These are phyloP conservation scores for Microthlaspi erraticum DNA, from an alignment of 345 rosid species.

Conservation along the genomic window DNA sequence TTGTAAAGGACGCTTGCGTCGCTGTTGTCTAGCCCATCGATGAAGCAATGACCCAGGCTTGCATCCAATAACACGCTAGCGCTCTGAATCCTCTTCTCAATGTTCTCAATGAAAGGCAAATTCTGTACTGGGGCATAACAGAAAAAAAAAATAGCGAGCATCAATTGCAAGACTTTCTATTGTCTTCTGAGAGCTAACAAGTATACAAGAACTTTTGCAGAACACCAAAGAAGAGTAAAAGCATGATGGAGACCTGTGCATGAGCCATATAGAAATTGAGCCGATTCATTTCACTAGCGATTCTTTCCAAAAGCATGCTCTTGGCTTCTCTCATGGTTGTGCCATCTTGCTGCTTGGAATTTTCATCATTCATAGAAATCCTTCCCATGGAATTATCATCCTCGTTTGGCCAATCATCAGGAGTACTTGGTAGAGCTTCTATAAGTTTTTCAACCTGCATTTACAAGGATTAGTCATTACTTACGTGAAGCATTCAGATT, in stretches of 20 bases:
- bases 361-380: slow-evolving; percentile 51
- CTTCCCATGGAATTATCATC: slow-evolving; percentile 56
- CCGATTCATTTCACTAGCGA: slow-evolving; percentile 98
- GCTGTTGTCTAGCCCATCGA: slow-evolving; percentile 81
- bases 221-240: slow-evolving; percentile 4
- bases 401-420: slow-evolving; percentile 81
- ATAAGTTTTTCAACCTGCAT: slow-evolving; percentile 91
- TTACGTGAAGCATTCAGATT: slow-evolving; percentile 1
- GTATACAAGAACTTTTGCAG: slow-evolving; percentile 4
- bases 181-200: slow-evolving; percentile 20
- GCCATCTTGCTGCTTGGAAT: slow-evolving; percentile 66
- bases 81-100: slow-evolving; percentile 95
- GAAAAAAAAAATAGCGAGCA: slow-evolving; percentile 55
- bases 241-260: slow-evolving; percentile 76
- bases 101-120: slow-evolving; percentile 95
- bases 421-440: slow-evolving; percentile 72
- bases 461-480: background rate
- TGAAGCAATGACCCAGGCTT: slow-evolving; percentile 94
- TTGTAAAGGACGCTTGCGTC: slow-evolving; percentile 93
- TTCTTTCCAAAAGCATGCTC: slow-evolving; percentile 96
- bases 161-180: slow-evolving; percentile 24
- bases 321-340: slow-evolving; percentile 85
- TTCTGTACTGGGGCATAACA: slow-evolving; percentile 93
- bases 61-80: slow-evolving; percentile 88
- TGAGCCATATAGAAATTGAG: slow-evolving; percentile 90